Evolutionary conservation across 345 rosid species (phyloP), one percentile per base, ranked within the genome.

Genomic region (Kernera saxatilis): DNA sequence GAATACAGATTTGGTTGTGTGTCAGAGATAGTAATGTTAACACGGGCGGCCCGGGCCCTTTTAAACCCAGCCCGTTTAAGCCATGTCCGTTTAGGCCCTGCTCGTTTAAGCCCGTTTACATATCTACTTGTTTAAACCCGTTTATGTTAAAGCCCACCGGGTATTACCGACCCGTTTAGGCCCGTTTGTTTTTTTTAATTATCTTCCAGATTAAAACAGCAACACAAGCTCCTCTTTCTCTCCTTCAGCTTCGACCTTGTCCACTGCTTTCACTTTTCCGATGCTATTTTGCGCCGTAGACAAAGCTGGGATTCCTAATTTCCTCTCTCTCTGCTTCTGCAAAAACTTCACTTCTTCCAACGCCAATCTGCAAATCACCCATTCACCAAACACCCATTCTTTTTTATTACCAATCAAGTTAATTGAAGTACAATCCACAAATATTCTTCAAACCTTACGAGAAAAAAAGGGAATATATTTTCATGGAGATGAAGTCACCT

Each of bases 191-290:
- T n/a, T n/a, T n/a, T n/a, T n/a, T n/a, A n/a, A n/a, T n/a, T n/a
- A n/a, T n/a, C n/a, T n/a, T n/a, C n/a, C n/a, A n/a, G n/a, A n/a
- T n/a, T n/a, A n/a, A n/a, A n/a, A n/a, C n/a, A n/a, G 99, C 46
- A 94, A 90, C 48, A 94, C 99, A 64, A 91, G 85, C 61, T 94
- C 99, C 33, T 94, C 99, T 80, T 93, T 93, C 51, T 94, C 99
- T 21, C 93, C 99, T 49, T 89, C 99, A 4, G 79, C 88, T 18
- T 89, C 99, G 36, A 43, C 64, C 78, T 87, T 87, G 41, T 91
- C 97, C 6, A 62, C 72, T 26, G 76, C 23, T 78, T 85, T 89
- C 52, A 46, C 73, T 27, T 76, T 69, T 6, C 67, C 76, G 8
- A 40, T 61, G 36, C 79, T 85, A 15, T 59, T 69, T 65, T 82